Base-by-base conservation (phyloP, 305 asterid species). In the Rubia tinctorum region DNA sequence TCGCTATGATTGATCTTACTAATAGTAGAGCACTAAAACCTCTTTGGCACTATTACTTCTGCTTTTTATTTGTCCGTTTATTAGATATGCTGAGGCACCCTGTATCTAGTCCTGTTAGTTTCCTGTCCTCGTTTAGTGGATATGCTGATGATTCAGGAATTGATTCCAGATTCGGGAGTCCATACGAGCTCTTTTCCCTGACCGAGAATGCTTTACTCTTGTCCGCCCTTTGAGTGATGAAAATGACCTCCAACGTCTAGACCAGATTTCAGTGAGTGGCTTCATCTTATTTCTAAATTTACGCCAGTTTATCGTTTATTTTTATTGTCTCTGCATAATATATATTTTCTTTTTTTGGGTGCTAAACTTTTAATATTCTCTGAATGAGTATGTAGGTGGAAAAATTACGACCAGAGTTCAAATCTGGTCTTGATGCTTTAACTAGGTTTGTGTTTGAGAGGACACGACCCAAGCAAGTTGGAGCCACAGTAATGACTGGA, bases 131-230 rank as follows among this genome's bases (percentile, higher is more conserved):
- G 22, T 69, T 65, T 47, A 3, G 69, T 65, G 56, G 45, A 63
- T 61, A 15, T 69, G 69, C 67, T 70, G 44, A 71, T 40, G 22
- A 58, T 42, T 76, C 12, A 23, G 27, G 17, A 13, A 3, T 42
- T 78, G 20, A 43, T 79, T 60, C 65, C 80, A 95, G 99, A 95
- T 95, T 69, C 93, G 97, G 53, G 99, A 95, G 80, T 95, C 98
- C 78, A 92, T 95, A 81, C 97, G 97, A 80, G 98, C 99, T 78
- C 97, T 94, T 81, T 94, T 94, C 78, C 99, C 99, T 30, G 96
- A 92, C 79, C 87, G 99, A 80, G 99, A 94, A 77, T 94, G 99
- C 86, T 94, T 80, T 83, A 78, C 99, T 10, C 99, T 94, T 77
- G 97, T 94, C 68, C 80, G 99, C 68, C 99, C 99, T 63, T 81